phyloP scores from a whole-genome alignment of 2,329 filamentous ascomycete genomes.

The Epichloe elymi region DNA sequence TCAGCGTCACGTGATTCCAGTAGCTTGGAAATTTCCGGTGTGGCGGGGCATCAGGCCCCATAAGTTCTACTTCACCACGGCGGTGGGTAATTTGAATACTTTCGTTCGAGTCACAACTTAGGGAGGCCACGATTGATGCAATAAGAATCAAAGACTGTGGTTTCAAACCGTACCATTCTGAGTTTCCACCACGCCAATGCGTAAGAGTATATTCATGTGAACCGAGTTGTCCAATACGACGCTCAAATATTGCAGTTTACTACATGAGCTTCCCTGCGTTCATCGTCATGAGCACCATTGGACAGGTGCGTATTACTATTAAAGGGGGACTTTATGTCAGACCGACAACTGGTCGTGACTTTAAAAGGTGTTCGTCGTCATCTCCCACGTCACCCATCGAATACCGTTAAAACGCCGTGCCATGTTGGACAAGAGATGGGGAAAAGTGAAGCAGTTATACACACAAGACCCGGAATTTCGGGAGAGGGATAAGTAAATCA shows the following conservation, averaged over 20 bases:
- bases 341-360: background rate
- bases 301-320: background rate
- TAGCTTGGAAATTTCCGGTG: background rate
- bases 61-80: background rate
- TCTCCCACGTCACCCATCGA: background rate
- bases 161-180: too few relatives aligned
- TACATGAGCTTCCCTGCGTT: slow-evolving; percentile 1
- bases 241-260: background rate
- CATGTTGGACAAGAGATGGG: background rate
- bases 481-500: slow-evolving; percentile 9
- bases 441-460: slow-evolving; percentile 7
- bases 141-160: too few relatives aligned
- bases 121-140: too few relatives aligned
- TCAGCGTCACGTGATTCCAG: background rate
- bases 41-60: background rate
- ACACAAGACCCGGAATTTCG: background rate
- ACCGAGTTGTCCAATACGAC: background rate
- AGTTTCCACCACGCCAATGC: too few relatives aligned
- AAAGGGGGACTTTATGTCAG: background rate
- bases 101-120: too few relatives aligned
- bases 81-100: too few relatives aligned
- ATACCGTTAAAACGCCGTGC: slow-evolving; percentile 5
- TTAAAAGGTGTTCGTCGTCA: background rate
- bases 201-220: background rate
- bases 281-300: background rate